Evolutionary conservation across 2,329 filamentous ascomycete genomes (phyloP).

Genomic region (Pseudogymnoascus sp.): DNA sequence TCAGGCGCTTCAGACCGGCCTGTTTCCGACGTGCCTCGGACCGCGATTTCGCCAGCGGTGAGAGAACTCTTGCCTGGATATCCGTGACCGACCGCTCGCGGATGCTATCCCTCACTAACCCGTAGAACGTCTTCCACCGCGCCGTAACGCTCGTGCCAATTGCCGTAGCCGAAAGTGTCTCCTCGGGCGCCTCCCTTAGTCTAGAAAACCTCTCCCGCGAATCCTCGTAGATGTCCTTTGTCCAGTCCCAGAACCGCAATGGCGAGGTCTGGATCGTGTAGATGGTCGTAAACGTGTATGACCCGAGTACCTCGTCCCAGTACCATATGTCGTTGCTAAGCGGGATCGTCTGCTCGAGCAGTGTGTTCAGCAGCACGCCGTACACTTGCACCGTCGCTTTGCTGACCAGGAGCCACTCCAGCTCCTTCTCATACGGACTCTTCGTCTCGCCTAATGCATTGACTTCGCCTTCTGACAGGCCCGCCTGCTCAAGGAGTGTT

Average conservation of each 20-base stretch:
- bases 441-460: slow-evolving; percentile 30
- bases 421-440: slow-evolving; percentile 60
- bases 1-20: slow-evolving; percentile 60
- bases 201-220: slow-evolving; percentile 24
- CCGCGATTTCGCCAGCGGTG: slow-evolving; percentile 68
- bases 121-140: slow-evolving; percentile 67
- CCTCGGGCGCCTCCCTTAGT: slow-evolving; percentile 23
- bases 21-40: slow-evolving; percentile 71
- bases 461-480: slow-evolving; percentile 40
- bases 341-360: slow-evolving; percentile 76
- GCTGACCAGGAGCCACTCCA: slow-evolving; percentile 84
- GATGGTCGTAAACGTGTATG: slow-evolving; percentile 68
- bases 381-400: slow-evolving; percentile 92
- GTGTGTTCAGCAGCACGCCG: slow-evolving; percentile 66
- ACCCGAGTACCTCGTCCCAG: slow-evolving; percentile 83
- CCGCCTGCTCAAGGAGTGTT: slow-evolving; percentile 55
- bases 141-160: slow-evolving; percentile 35
- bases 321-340: slow-evolving; percentile 88
- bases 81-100: slow-evolving; percentile 63
- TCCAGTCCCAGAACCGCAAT: slow-evolving; percentile 63
- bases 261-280: slow-evolving; percentile 87
- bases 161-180: slow-evolving; percentile 20
- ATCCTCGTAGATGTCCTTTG: slow-evolving; percentile 61
- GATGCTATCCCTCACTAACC: slow-evolving; percentile 69
- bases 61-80: slow-evolving; percentile 65